Evolutionary conservation across 1,284 basidiomycete genomes (phyloP), one percentile per base, ranked within the genome.

Genomic region (Trametes versicolor): DNA sequence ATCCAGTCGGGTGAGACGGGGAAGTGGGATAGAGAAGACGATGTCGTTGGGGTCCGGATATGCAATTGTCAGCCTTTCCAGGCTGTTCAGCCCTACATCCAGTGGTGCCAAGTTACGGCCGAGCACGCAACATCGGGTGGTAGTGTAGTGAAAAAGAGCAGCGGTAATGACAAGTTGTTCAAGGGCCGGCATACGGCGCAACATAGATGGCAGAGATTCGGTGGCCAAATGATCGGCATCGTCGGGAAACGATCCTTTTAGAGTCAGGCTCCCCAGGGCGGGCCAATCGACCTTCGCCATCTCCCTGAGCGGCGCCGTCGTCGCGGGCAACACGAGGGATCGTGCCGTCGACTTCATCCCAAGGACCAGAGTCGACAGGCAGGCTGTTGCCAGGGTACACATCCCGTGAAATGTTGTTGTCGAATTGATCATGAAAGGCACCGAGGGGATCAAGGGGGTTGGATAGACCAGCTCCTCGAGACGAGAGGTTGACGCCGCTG

Each of bases 1-100:
- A 2, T 53, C 52, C 8, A 60, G 43, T 4, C 43, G 47, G 6
- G 32, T 47, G 0, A 57, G 48, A 19, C 8, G 5, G 34, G 58
- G 21, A 9, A n/a, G n/a, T 10, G 48, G 8, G 19, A 32, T 10
- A 7, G 39, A 27, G 54, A 64, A 60, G 29, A 50, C 32, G 49
- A 27, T 27, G 49, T 50, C 49, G 15, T 32, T 6, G 19, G 49
- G 49, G 32, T 50, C 49, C 1, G 49, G 49, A 23, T 50, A 32
- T 13, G 49, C 29, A 19, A 50, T 50, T 10, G 49, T 32, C 17
- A 50, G 49, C 2, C 15, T 17, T 29, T 32, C 5, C 6, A 50
- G 49, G 27, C 25, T 2, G 2, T 4, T 12, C n/a, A 45, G 43
- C 43, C 21, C 43, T 17, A n/a, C 17, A 3, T 5, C 10, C 4